Evolutionary conservation across 1,284 basidiomycete species (phyloP).

Genomic region (Tilletia horrida): DNA sequence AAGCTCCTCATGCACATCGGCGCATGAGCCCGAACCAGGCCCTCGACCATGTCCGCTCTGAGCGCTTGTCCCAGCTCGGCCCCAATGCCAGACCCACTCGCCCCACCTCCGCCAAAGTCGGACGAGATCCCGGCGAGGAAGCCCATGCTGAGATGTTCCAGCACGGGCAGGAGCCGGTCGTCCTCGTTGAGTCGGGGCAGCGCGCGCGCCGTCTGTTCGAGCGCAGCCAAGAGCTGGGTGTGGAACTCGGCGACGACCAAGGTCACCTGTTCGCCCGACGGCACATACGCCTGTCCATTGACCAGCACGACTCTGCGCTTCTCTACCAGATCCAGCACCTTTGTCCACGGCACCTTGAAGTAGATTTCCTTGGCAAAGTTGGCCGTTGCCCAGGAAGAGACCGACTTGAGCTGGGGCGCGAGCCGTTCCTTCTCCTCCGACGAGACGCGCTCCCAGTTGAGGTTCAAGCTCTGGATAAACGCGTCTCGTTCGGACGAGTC

Average conservation of each 20-base stretch:
- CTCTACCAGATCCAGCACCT: constrained; percentile 87
- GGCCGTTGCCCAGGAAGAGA: constrained; percentile 39
- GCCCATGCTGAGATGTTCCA: constrained; percentile 87
- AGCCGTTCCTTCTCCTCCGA: constrained; percentile 64
- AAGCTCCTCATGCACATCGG: constrained; percentile 93
- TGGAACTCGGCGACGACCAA: constrained; percentile 87
- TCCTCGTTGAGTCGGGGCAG: constrained; percentile 95
- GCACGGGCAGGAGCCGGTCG: constrained; percentile 81
- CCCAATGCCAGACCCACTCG: constrained; percentile 23
- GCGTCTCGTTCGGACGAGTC: constrained; percentile 64
- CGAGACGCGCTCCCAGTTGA: constrained; percentile 73
- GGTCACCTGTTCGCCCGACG: constrained; percentile 74
- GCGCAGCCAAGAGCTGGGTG: constrained; percentile 68
- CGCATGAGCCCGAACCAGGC: constrained; percentile 81
- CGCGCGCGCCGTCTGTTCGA: constrained; percentile 83
- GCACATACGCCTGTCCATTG: constrained; percentile 85
- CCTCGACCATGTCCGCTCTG: constrained; percentile 90
- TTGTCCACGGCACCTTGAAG: constrained; percentile 81
- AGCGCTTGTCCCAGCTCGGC: constrained; percentile 65
- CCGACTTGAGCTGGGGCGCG: constrained; percentile 60
- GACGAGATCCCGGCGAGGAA: constrained; percentile 83
- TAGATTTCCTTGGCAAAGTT: constrained; percentile 63
- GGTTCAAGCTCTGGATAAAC: constrained; percentile 73
- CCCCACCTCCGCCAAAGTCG: constrained; percentile 37
- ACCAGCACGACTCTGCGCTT: constrained; percentile 76